phyloP scores from a whole-genome alignment of 2,329 filamentous ascomycete species.

The Paecilomyces dactylethromorphus region DNA sequence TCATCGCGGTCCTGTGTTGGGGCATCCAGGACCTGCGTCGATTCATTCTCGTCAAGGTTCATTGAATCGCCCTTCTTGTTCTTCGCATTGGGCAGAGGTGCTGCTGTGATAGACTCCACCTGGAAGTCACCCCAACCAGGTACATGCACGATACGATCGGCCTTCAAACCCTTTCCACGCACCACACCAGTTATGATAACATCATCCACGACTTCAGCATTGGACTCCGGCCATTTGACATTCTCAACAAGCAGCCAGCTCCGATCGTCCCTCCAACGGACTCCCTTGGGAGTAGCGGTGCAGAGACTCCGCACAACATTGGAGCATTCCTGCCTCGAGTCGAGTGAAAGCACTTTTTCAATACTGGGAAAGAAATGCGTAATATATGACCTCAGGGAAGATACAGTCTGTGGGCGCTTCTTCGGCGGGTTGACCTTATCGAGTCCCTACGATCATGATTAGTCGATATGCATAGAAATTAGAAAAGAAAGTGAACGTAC shows the following conservation, averaged over 20 bases:
- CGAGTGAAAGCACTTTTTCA: conserved; percentile 83
- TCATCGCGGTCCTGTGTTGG: conserved; percentile 79
- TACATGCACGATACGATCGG: conserved; percentile 81
- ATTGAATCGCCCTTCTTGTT: conserved; percentile 56
- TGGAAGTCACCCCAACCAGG: conserved; percentile 94
- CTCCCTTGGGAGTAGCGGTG: conserved; percentile 83
- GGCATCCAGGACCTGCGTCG: conserved; percentile 53
- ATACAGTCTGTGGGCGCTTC: conserved; percentile 65
- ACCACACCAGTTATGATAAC: conserved; percentile 79
- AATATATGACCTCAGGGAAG: conserved; percentile 85
- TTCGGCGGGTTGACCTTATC: conserved; percentile 74
- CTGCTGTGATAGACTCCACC: conserved; percentile 78
- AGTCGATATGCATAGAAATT: neutral
- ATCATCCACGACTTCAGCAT: conserved; percentile 39
- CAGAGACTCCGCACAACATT: conserved; percentile 89
- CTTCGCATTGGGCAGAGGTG: conserved; percentile 56
- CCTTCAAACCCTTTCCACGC: conserved; percentile 78
- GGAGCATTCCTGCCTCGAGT: conserved; percentile 81
- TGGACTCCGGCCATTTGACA: conserved; percentile 60
- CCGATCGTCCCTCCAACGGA: conserved; percentile 91
- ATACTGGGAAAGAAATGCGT: conserved; percentile 89
- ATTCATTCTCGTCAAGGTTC: conserved; percentile 55
- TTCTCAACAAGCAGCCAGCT: conserved; percentile 93
- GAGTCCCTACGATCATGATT: conserved; percentile 43
- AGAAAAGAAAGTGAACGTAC: conserved; percentile 9